Evolutionary conservation across 768 basidiomycete species (phyloP).

Genomic region (Boletus subcaerulescens): DNA sequence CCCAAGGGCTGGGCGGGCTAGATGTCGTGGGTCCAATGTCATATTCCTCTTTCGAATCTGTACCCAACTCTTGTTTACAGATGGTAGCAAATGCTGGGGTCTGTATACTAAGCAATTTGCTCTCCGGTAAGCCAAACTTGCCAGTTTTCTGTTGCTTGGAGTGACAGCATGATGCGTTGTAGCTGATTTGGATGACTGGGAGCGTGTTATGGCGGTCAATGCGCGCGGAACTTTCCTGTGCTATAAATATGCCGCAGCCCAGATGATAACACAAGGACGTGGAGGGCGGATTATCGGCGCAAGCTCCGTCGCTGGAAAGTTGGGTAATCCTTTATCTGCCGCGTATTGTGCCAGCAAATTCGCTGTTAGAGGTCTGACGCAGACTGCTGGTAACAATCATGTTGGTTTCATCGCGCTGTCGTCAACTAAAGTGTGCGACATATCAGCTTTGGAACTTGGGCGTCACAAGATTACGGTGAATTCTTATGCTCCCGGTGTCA

Average conservation of each 20-base stretch:
- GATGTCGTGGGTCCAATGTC: conserved; percentile 40
- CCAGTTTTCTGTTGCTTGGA: background rate
- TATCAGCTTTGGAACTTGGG: conserved; percentile 30
- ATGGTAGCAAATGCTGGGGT: conserved; percentile 31
- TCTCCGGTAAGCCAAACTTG: conserved; percentile 1
- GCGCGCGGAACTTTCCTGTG: conserved; percentile 57
- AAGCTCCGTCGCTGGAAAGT: conserved; percentile 12
- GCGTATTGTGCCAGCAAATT: conserved; percentile 40
- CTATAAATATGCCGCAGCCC: conserved; percentile 59
- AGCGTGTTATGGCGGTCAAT: conserved; percentile 48
- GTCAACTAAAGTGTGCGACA: background rate
- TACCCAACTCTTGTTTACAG: background rate
- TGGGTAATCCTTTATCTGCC: background rate
- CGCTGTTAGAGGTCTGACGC: conserved; percentile 41
- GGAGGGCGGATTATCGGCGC: conserved; percentile 56
- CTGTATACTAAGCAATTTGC: background rate
- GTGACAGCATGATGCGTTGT: background rate
- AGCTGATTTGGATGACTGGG: conserved; percentile 39
- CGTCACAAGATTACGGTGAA: conserved; percentile 39
- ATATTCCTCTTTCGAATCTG: background rate
- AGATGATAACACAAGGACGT: conserved; percentile 54
- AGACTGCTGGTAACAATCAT: conserved; percentile 31
- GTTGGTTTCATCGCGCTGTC: background rate
- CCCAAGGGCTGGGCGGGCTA: conserved; percentile 38
- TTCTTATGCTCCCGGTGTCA: conserved; percentile 37